Percentiles rank a stretch among this genome's conserved stretches.
phyloP scores from a whole-genome alignment of 495 filamentous ascomycete genomes.

The Acidomyces sp. region DNA sequence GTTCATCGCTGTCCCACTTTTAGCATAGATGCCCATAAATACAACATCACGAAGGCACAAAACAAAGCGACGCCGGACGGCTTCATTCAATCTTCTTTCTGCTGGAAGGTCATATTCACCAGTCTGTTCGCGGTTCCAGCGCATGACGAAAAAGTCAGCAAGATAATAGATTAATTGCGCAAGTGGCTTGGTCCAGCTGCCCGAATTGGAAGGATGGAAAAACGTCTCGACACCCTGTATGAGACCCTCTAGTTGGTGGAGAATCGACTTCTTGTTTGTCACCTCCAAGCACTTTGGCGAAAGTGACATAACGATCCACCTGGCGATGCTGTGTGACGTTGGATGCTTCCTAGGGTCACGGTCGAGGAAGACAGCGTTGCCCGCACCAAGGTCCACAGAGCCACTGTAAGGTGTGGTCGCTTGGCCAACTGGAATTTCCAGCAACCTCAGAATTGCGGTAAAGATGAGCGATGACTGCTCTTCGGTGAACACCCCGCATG shows the following conservation, averaged over 20 bases:
- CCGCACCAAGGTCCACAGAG: conserved; percentile 67
- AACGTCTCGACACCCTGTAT: conserved; percentile 96
- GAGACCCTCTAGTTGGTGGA: conserved; percentile 78
- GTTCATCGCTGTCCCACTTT: conserved; percentile 79
- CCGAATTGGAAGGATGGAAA: conserved; percentile 96
- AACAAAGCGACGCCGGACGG: conserved; percentile 80
- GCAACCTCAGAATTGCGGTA: conserved; percentile 73
- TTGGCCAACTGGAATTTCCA: conserved; percentile 95
- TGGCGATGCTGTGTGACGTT: conserved; percentile 77
- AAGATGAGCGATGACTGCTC: conserved; percentile 90
- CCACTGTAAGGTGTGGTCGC: conserved; percentile 80
- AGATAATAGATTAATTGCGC: conserved; percentile 87
- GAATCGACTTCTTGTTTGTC: conserved; percentile 50
- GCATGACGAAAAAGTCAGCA: conserved; percentile 91
- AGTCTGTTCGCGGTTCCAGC: conserved; percentile 89
- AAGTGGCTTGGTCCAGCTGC: conserved; percentile 78
- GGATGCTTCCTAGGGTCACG: conserved; percentile 88
- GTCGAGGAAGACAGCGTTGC: conserved; percentile 71
- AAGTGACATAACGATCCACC: conserved; percentile 88
- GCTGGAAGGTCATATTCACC: conserved; percentile 76
- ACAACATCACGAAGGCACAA: conserved; percentile 80
- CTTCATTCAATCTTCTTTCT: conserved; percentile 64
- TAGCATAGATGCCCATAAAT: conserved; percentile 97
- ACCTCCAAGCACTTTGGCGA: conserved; percentile 71
- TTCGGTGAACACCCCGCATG: conserved; percentile 80